Percentiles rank a stretch among this genome's conserved stretches.
These are phyloP conservation scores for Carex kokanica DNA, from an alignment of 176 grass and related monocot genomes.

Conservation along the genomic window DNA sequence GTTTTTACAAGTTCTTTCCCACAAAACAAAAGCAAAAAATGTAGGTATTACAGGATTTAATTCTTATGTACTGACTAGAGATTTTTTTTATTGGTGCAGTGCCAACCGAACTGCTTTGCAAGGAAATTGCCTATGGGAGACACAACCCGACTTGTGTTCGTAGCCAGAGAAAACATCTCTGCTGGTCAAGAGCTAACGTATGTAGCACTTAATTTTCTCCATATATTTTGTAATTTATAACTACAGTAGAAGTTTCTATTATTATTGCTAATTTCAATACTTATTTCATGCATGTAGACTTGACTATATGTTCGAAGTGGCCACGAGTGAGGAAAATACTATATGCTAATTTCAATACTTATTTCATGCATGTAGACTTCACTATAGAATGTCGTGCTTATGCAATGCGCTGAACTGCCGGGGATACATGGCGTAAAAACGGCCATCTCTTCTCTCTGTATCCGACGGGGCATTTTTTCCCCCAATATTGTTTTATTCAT, in stretches of 20 bases:
- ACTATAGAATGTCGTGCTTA: too few relatives aligned
- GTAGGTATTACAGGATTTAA: background rate
- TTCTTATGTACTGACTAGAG: background rate
- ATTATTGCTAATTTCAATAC: background rate
- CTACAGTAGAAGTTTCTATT: background rate
- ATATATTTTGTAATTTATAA: background rate
- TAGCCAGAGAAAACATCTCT: slow-evolving; percentile 65
- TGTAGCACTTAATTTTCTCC: slow-evolving; percentile 17
- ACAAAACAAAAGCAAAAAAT: background rate
- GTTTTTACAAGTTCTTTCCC: background rate
- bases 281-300: too few relatives aligned
- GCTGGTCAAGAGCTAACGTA: slow-evolving; percentile 91
- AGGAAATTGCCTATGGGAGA: slow-evolving; percentile 69
- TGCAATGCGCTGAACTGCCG: too few relatives aligned
- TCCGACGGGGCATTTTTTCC: too few relatives aligned
- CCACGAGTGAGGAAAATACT: too few relatives aligned
- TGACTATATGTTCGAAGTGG: too few relatives aligned
- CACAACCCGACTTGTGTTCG: slow-evolving; percentile 57
- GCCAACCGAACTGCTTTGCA: slow-evolving; percentile 91
- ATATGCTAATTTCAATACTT: too few relatives aligned
- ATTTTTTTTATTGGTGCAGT: slow-evolving; percentile 43
- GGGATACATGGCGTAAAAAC: too few relatives aligned
- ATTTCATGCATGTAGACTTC: too few relatives aligned
- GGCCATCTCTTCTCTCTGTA: background rate
- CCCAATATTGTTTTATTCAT: background rate